phyloP scores from a whole-genome alignment of 2,329 filamentous ascomycete species.

The Talaromyces albobiverticillius region DNA sequence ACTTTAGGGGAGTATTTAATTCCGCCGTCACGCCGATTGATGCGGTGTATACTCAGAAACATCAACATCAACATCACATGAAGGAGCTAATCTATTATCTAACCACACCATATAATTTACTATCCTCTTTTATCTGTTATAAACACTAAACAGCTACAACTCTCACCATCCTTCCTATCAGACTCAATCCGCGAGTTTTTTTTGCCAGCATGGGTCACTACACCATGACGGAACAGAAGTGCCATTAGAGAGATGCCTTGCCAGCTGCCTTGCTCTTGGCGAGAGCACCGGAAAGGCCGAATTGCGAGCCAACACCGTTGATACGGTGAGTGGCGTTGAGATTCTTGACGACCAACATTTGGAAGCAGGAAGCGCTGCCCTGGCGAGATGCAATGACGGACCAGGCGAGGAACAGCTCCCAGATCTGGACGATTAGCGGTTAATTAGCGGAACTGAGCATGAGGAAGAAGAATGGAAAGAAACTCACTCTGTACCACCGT shows the following conservation, averaged over 20 bases:
- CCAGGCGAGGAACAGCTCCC: conserved; percentile 86
- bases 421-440: conserved; percentile 69
- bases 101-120: too few relatives aligned
- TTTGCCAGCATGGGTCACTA: too few relatives aligned
- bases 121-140: too few relatives aligned
- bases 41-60: too few relatives aligned
- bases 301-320: conserved; percentile 68
- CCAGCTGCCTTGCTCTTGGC: conserved; percentile 1
- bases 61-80: too few relatives aligned
- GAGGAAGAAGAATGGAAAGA: conserved; percentile 9
- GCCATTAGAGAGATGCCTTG: background rate
- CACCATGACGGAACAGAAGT: too few relatives aligned
- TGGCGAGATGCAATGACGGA: conserved; percentile 80
- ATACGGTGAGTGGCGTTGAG: conserved; percentile 80
- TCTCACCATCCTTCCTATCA: too few relatives aligned
- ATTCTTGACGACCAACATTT: conserved; percentile 85
- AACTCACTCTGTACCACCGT: conserved; percentile 88
- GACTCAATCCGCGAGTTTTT: too few relatives aligned
- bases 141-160: too few relatives aligned
- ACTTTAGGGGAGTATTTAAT: too few relatives aligned
- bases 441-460: background rate
- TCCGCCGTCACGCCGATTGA: too few relatives aligned
- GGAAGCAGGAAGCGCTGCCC: conserved; percentile 79
- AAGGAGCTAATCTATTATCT: too few relatives aligned
- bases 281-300: conserved; percentile 62